A percentile compares a stretch with the other conserved stretches of the same genome.
Conservation (phyloP, 495 filamentous ascomycete species). For the Aspergillus asperescens region DNA sequence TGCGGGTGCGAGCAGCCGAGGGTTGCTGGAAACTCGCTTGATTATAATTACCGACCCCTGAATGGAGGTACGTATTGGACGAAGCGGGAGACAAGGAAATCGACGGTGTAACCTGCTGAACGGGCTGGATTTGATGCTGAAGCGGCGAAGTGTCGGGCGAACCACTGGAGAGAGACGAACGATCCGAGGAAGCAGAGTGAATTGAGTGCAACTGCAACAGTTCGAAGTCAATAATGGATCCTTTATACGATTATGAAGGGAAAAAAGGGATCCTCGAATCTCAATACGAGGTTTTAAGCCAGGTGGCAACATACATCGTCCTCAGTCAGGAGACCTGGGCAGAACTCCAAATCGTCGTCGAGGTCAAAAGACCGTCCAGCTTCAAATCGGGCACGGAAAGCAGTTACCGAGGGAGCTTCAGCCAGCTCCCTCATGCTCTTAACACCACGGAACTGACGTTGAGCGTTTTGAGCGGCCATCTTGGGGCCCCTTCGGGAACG, state of each 20-base stretch:
- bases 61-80: constrained; percentile 61
- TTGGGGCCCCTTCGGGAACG: constrained; percentile 85
- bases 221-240: constrained; percentile 17
- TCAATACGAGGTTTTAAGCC: not conserved
- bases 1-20: constrained; percentile 77
- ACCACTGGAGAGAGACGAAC: constrained; percentile 88
- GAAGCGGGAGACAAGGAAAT: constrained; percentile 74
- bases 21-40: constrained; percentile 81
- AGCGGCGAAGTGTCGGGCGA: constrained; percentile 90
- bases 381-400: constrained; percentile 82
- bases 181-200: constrained; percentile 84
- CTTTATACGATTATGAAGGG: not conserved
- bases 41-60: constrained; percentile 46
- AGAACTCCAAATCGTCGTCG: constrained; percentile 96
- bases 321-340: constrained; percentile 87
- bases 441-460: constrained; percentile 77
- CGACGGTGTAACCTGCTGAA: constrained; percentile 67
- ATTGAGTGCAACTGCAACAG: constrained; percentile 69
- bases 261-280: constrained; percentile 1
- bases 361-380: constrained; percentile 92
- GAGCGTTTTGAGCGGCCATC: constrained; percentile 71
- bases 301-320: constrained; percentile 76
- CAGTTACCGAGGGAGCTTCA: constrained; percentile 65
- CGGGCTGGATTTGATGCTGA: constrained; percentile 69
- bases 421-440: constrained; percentile 85